Conservation (phyloP, 495 filamentous ascomycete genomes). For the Lepidopterella palustris region DNA sequence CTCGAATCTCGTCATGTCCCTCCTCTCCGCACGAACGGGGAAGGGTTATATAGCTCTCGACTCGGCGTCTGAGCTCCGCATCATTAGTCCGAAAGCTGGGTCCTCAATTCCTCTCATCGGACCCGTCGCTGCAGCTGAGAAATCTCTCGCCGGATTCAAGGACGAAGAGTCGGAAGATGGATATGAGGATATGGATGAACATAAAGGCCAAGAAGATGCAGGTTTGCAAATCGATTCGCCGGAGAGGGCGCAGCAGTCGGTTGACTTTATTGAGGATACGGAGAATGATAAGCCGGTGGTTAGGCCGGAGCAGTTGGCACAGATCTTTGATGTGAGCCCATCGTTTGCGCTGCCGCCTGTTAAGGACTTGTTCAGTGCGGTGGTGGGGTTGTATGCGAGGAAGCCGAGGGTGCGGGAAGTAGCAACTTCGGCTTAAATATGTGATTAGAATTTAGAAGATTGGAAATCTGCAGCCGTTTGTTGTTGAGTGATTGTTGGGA, state of each 20-base stretch:
- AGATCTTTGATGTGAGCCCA: constrained; percentile 67
- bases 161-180: constrained; percentile 34
- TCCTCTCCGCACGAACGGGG: constrained; percentile 43
- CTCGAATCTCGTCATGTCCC: constrained; percentile 46
- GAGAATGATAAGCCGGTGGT: constrained; percentile 49
- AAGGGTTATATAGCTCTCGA: constrained; percentile 46
- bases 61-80: constrained; percentile 47
- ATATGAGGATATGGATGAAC: constrained; percentile 37
- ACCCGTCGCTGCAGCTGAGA: constrained; percentile 34
- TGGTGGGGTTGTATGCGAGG: constrained; percentile 53
- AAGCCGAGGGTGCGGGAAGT: constrained; percentile 33
- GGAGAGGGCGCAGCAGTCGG: neutral
- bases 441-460: no score
- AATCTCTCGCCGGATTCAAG: neutral
- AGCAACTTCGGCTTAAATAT: no score
- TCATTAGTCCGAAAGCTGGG: constrained; percentile 38
- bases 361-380: constrained; percentile 68
- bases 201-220: constrained; percentile 36
- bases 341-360: constrained; percentile 72
- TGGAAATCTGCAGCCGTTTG: no score
- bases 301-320: constrained; percentile 57
- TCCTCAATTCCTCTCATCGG: constrained; percentile 40
- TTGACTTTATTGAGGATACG: constrained; percentile 25
- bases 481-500: no score
- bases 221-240: constrained; percentile 28